These are phyloP conservation scores for Schizochytrium sp. DNA, from an alignment of 108 stramenopile species.

Conservation along the genomic window DNA sequence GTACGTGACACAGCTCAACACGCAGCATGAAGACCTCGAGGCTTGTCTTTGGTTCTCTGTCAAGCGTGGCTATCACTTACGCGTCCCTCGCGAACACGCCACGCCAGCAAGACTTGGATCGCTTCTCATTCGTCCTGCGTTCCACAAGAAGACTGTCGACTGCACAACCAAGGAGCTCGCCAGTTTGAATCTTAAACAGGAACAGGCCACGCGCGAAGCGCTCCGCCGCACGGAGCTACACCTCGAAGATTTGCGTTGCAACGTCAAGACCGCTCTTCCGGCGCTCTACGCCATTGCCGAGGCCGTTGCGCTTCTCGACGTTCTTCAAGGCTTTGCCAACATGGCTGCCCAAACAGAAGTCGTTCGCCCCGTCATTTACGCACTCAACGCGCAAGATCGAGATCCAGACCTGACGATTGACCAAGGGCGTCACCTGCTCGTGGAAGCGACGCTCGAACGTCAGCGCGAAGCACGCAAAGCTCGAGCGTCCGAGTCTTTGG, in stretches of 20 bases:
- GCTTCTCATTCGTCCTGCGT: background rate
- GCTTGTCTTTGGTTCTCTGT: background rate
- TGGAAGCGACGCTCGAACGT: background rate
- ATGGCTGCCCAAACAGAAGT: background rate
- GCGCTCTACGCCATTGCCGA: background rate
- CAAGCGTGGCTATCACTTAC: background rate
- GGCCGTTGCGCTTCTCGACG: background rate
- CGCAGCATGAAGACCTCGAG: background rate
- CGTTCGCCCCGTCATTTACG: background rate
- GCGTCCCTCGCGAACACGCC: background rate
- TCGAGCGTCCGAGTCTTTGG: no score
- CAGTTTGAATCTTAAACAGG: background rate
- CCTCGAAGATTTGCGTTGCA: background rate
- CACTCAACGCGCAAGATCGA: background rate
- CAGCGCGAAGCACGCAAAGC: background rate
- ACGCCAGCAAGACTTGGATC: background rate
- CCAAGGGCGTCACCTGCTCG: background rate
- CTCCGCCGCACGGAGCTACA: conserved; percentile 1
- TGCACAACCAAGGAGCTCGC: background rate
- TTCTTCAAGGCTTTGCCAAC: background rate
- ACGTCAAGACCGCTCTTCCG: background rate
- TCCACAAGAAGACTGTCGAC: background rate
- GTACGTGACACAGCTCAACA: background rate
- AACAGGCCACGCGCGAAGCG: background rate
- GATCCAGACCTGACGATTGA: background rate